Evolutionary conservation across 306 rosid genomes (phyloP).

Genomic region (Dalbergia cultrata): DNA sequence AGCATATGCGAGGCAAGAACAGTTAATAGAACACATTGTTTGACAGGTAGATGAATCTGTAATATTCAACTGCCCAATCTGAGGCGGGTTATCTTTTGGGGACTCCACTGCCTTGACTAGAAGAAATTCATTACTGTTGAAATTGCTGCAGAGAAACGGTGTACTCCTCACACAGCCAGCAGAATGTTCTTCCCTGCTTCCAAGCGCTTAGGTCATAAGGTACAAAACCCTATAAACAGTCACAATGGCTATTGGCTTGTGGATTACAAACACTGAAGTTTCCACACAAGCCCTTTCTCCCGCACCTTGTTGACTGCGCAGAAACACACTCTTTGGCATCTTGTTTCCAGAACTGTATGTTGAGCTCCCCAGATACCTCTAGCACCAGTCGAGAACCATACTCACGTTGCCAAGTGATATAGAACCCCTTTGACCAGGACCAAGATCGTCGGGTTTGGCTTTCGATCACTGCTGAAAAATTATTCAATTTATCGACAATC

Average conservation of each 20-base stretch:
- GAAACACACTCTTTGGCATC: too few species aligned
- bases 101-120: too few species aligned
- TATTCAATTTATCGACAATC: background rate
- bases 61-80: too few species aligned
- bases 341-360: too few species aligned
- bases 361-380: too few species aligned
- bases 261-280: constrained; percentile 32
- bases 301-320: constrained; percentile 18
- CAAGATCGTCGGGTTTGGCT: too few species aligned
- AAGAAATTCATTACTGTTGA: background rate
- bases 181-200: constrained; percentile 8
- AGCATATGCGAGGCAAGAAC: constrained; percentile 7
- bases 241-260: background rate
- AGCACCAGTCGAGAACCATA: background rate
- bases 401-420: background rate
- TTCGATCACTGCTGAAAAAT: background rate
- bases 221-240: constrained; percentile 19
- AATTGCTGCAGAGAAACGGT: background rate
- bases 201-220: background rate
- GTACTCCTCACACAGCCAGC: constrained; percentile 26
- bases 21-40: background rate
- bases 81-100: too few species aligned
- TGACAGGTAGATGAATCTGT: background rate
- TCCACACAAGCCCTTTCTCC: background rate
- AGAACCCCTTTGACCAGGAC: background rate